Percentiles rank a stretch among this genome's conserved stretches.
Conservation (phyloP, 306 rosid genomes). For the Gynostemma pentaphyllum region DNA sequence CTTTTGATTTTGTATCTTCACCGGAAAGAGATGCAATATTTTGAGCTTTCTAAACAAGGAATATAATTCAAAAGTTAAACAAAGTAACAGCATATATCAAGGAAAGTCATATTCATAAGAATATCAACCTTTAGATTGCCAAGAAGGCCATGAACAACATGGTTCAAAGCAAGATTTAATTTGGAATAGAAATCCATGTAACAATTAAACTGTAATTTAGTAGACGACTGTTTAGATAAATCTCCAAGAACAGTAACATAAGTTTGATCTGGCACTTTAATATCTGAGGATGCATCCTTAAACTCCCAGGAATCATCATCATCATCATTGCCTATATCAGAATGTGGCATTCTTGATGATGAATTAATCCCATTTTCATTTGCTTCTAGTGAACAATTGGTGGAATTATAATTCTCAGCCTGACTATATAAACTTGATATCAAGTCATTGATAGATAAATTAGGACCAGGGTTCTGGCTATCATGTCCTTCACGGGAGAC, state of each 20-base stretch:
- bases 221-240: conserved; percentile 17
- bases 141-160: conserved; percentile 35
- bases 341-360: conserved; percentile 18
- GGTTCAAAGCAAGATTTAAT: conserved; percentile 49
- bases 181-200: conserved; percentile 50
- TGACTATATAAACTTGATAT: conserved; percentile 71
- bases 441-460: conserved; percentile 50
- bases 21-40: conserved; percentile 33
- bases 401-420: conserved; percentile 40
- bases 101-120: conserved; percentile 11
- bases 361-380: conserved; percentile 24
- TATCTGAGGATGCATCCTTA: conserved; percentile 43
- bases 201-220: conserved; percentile 31
- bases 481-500: conserved; percentile 21
- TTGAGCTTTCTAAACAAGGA: conserved; percentile 35
- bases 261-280: conserved; percentile 18
- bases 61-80: conserved; percentile 12
- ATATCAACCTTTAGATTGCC: conserved; percentile 53
- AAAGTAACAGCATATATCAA: conserved; percentile 8
- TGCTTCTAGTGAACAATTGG: conserved; percentile 26
- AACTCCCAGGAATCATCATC: conserved; percentile 72
- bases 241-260: conserved; percentile 25
- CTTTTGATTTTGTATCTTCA: conserved; percentile 32
- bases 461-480: conserved; percentile 27
- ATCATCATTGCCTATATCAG: conserved; percentile 34